Percentiles rank a stretch among this genome's conserved stretches.
Conservation (phyloP, 805 yeast genomes). For the Pichia membranifaciens region DNA sequence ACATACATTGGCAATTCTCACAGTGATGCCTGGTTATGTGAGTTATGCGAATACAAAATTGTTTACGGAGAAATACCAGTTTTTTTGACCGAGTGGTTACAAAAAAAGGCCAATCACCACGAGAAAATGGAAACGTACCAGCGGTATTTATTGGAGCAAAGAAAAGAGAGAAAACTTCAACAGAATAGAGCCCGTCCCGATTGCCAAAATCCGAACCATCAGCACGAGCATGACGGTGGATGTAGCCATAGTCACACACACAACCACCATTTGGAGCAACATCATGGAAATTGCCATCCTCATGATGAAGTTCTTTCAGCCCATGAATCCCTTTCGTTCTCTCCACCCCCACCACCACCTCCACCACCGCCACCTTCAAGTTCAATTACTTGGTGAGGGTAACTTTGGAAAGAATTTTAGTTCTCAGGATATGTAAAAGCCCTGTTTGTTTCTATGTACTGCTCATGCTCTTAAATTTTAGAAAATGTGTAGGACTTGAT, state of each 20-base stretch:
- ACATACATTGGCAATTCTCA: background rate
- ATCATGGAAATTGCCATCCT: background rate
- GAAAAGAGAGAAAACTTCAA: constrained; percentile 13
- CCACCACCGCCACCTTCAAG: no score
- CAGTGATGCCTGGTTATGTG: constrained; percentile 29
- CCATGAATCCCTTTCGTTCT: no score
- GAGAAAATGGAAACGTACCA: constrained; percentile 26
- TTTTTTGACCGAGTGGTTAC: constrained; percentile 41
- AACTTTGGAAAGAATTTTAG: no score
- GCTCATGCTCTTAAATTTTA: no score
- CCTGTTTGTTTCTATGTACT: no score
- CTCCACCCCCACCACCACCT: no score
- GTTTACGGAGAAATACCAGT: constrained; percentile 42
- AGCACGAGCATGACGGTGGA: background rate
- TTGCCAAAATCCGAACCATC: background rate
- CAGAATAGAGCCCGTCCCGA: background rate
- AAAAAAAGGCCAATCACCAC: constrained; percentile 30
- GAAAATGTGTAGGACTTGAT: no score
- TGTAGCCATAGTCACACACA: background rate
- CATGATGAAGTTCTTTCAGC: background rate
- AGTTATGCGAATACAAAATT: constrained; percentile 45
- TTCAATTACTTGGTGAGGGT: no score
- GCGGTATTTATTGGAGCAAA: constrained; percentile 13
- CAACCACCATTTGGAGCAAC: background rate
- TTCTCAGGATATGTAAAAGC: no score